phyloP scores from a whole-genome alignment of 805 yeast genomes.

The Hanseniaspora nectarophila region DNA sequence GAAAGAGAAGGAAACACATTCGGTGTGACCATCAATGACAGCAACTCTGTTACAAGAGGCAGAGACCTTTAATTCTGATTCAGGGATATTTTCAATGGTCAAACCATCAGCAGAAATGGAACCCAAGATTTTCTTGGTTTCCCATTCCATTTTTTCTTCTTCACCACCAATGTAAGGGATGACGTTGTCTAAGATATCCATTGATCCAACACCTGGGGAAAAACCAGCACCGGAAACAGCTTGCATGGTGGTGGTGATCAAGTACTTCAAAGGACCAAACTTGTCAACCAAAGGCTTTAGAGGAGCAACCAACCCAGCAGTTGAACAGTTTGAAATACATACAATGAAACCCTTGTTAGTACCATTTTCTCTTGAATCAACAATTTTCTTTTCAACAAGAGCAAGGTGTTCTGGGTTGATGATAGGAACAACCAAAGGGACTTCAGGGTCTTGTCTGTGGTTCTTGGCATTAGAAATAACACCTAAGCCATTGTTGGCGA shows the following conservation, averaged over 20 bases:
- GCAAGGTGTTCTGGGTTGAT: slow-evolving; percentile 85
- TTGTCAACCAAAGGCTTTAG: slow-evolving; percentile 81
- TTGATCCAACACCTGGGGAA: slow-evolving; percentile 93
- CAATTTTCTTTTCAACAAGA: slow-evolving; percentile 49
- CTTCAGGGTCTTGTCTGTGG: slow-evolving; percentile 76
- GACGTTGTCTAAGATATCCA: slow-evolving; percentile 86
- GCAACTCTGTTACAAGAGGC: slow-evolving; percentile 97
- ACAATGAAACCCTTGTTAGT: slow-evolving; percentile 66
- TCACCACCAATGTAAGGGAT: slow-evolving; percentile 93
- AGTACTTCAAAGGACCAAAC: slow-evolving; percentile 80
- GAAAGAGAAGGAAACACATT: slow-evolving; percentile 78
- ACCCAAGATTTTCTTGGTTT: slow-evolving; percentile 89
- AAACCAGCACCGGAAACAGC: slow-evolving; percentile 98
- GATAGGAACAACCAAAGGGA: slow-evolving; percentile 90
- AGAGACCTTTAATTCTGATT: slow-evolving; percentile 68
- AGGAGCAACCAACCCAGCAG: slow-evolving; percentile 96
- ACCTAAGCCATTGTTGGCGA: slow-evolving; percentile 67
- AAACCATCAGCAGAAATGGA: slow-evolving; percentile 38
- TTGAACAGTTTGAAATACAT: slow-evolving; percentile 95
- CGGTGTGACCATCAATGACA: slow-evolving; percentile 96
- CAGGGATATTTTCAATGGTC: slow-evolving; percentile 47
- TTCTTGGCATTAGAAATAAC: slow-evolving; percentile 93
- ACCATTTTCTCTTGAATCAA: slow-evolving; percentile 43
- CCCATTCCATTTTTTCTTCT: slow-evolving; percentile 98
- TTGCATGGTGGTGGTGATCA: slow-evolving; percentile 85